Conservation (phyloP, 2,329 filamentous ascomycete species). For the Colletotrichum musicola region DNA sequence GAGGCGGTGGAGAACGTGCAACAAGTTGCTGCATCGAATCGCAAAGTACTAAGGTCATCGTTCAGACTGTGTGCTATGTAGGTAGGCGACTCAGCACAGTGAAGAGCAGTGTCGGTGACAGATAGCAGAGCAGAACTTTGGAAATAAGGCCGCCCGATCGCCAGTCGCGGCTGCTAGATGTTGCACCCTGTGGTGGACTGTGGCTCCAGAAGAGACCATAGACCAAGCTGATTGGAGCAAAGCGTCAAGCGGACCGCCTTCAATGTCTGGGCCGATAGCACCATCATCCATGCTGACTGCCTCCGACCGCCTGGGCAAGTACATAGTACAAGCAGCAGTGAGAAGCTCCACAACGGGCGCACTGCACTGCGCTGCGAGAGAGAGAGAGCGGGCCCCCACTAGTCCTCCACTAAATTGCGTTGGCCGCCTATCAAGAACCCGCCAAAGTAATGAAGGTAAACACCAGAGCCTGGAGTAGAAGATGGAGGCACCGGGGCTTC, state of each 20-base stretch:
- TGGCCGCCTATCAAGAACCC: constrained; percentile 24
- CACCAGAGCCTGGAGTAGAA: constrained; percentile 1
- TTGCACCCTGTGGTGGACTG: constrained; percentile 19
- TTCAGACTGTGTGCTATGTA: not conserved
- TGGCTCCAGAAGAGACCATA: constrained; percentile 6
- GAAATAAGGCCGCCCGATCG: constrained; percentile 2
- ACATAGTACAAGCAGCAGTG: not conserved
- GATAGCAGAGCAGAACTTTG: not conserved
- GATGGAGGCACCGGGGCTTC: not conserved
- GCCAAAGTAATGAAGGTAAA: constrained; percentile 29
- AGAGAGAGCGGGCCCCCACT: constrained; percentile 5
- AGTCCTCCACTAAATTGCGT: constrained; percentile 28
- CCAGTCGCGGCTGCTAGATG: constrained; percentile 32
- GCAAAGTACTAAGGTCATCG: not conserved
- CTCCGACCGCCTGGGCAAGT: not conserved
- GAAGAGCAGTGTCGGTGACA: not conserved
- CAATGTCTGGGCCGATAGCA: constrained; percentile 25
- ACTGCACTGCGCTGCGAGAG: not conserved
- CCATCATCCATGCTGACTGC: constrained; percentile 30
- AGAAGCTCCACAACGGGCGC: constrained; percentile 21
- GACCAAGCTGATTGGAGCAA: constrained; percentile 27
- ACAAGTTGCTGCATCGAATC: constrained; percentile 2
- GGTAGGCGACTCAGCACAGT: too few relatives aligned
- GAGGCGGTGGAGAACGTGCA: not conserved
- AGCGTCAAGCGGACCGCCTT: constrained; percentile 1